Evolutionary conservation across 2,329 filamentous ascomycete species (phyloP), one percentile per base, ranked within the genome.

Genomic region (Fusarium pseudonygamai): DNA sequence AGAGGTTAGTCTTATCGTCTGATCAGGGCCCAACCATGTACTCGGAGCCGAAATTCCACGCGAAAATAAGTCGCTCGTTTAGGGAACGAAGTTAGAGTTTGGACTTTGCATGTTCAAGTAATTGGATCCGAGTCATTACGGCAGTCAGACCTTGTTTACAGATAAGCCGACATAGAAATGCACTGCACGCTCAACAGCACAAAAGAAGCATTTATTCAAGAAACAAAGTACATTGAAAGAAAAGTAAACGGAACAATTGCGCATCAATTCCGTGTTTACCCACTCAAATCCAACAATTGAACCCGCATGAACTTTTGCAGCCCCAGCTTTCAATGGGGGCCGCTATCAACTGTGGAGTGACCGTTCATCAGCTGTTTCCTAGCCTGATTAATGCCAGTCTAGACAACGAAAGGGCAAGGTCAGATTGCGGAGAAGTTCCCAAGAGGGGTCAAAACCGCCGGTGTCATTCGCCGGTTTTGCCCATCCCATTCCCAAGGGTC

Each of bases 401-500:
- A 47, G 22, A 20, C 30, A 10, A 15, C 14, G 3, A 43, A 36
- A 24, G n/a, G 30, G 36, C 57, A 34, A 20, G 61, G 43, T 10
- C 10, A 32, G 34, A 60, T 39, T 67, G 64, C 62, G 64, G 64
- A 58, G 64, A 58, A 55, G 22, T 30, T 18, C 50, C 45, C 63
- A 60, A 67, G 20, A 52, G 24, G 32, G 39, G 62, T 30, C 36
- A 52, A 52, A 46, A n/a, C 12, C 26, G 39, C 64, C 64, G 64
- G 64, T 37, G 22, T 24, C 34, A 49, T 67, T 67, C 45, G 47
- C 64, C 64, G 64, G 62, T 24, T 67, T 67, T 67, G 42, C 64
- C 64, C 62, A 60, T 49, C 45, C 10, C 9, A 40, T 52, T 26
- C 28, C 28, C 24, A 24, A 43, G 26, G 62, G 24, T 34, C 40